Evolutionary conservation across 2,329 filamentous ascomycete genomes (phyloP), one percentile per base, ranked within the genome.

Genomic region (Conoideocrella luteorostrata): DNA sequence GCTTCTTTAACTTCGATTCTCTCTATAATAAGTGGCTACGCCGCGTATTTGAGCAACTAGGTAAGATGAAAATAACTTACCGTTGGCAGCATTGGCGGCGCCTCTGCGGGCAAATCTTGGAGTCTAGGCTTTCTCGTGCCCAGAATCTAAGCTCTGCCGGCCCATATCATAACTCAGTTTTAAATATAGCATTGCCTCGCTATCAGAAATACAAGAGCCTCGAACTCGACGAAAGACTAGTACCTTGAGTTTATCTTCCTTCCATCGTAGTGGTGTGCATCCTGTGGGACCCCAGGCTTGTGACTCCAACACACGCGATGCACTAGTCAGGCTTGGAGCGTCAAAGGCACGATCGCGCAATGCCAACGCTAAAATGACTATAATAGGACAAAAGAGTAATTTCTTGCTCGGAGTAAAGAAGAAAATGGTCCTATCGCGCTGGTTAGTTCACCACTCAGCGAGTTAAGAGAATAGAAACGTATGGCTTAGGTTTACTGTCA

Each of bases 401-500:
- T 49, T 58, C 37, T 41, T 54, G 3, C 47, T 54, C 24, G 44
- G 49, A 1, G 49, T 56, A 28, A 63, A 57, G 47, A 50, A 60
- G 40, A 62, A 59, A 17, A 59, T 50, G 11, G 52, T 60, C 42
- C 50, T 61, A 20, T n/a, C n/a, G n/a, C n/a, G n/a, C n/a, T n/a
- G n/a, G n/a, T 3, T 38, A 28, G 29, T 54, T 39, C 52, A 41
- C 4, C 36, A 28, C 15, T 13, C n/a, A 7, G 22, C 7, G 24
- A 26, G 22, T 41, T 21, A 41, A 35, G 17, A 23, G 15, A 12
- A 17, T 36, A 26, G 20, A 20, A 24, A 56, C 42, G 26, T 46
- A 63, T 44, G 48, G 60, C 45, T 55, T 62, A 5, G 50, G 58
- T 41, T 56, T 58, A 3, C 55, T 56, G 11, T 63, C 36, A 22